Conservation (phyloP, 495 filamentous ascomycete species). For the Glarea lozoyensis region DNA sequence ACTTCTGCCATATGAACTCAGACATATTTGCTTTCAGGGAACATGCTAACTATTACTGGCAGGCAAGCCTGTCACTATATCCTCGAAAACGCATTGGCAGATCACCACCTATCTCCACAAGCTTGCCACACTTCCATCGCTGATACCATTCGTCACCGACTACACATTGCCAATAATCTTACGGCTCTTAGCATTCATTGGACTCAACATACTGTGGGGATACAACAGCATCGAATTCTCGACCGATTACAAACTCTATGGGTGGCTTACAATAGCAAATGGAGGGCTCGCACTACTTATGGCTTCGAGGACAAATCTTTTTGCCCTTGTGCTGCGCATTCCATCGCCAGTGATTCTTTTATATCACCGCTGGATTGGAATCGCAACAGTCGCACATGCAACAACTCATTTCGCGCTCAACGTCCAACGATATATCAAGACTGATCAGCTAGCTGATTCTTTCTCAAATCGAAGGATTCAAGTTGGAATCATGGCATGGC, state of each 20-base stretch:
- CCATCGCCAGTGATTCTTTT: slow-evolving; percentile 7
- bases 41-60: not conserved
- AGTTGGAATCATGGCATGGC: slow-evolving; percentile 11
- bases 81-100: slow-evolving; percentile 3
- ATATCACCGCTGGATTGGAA: slow-evolving; percentile 16
- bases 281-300: slow-evolving; percentile 18
- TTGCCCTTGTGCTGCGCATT: slow-evolving; percentile 9
- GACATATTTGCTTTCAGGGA: too few relatives aligned
- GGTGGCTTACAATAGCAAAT: slow-evolving; percentile 14
- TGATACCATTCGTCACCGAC: slow-evolving; percentile 17
- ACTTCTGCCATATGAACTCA: too few relatives aligned
- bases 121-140: slow-evolving; percentile 12
- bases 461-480: slow-evolving; percentile 4
- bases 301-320: slow-evolving; percentile 12
- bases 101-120: slow-evolving; percentile 17
- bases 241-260: slow-evolving; percentile 17
- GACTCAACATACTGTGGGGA: slow-evolving; percentile 17
- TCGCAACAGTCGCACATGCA: slow-evolving; percentile 12
- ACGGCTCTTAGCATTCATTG: slow-evolving; percentile 19
- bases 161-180: slow-evolving; percentile 10
- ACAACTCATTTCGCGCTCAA: slow-evolving; percentile 17
- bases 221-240: slow-evolving; percentile 11
- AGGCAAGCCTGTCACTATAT: slow-evolving; percentile 10
- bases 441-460: slow-evolving; percentile 7
- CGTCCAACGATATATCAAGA: slow-evolving; percentile 8